A percentile compares a stretch with the other conserved stretches of the same genome.
Evolutionary conservation across 225 moss, liverwort and hornwort genomes (phyloP).

Genomic region (Straminergon stramineum): DNA sequence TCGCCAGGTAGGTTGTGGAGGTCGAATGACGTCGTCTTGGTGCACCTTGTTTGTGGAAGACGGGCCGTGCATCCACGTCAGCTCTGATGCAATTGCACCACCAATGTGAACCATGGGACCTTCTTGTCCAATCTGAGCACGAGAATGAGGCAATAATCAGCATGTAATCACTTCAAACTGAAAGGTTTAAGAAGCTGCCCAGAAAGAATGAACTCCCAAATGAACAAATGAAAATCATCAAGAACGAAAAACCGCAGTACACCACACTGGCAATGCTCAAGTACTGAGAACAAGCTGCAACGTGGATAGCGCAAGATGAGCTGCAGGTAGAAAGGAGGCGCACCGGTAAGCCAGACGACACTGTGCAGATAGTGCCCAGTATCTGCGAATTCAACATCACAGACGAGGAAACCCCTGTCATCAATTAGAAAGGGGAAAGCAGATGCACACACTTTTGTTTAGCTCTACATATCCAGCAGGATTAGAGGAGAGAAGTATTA

Average conservation of each 20-base stretch:
- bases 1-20: neutral
- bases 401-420: neutral
- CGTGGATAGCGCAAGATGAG: neutral
- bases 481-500: neutral
- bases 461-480: neutral
- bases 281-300: neutral
- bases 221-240: neutral
- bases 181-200: neutral
- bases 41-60: neutral
- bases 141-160: neutral
- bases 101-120: constrained; percentile 83
- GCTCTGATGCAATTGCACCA: constrained; percentile 58
- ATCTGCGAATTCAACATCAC: constrained; percentile 24
- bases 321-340: neutral
- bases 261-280: neutral
- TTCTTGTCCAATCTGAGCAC: constrained; percentile 66
- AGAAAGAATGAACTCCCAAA: neutral
- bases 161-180: neutral
- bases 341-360: constrained; percentile 70
- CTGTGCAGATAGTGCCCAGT: constrained; percentile 57
- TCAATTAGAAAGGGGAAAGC: neutral
- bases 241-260: neutral
- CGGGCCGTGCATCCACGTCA: constrained; percentile 68
- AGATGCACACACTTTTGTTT: neutral
- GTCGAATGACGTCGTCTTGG: neutral